Evolutionary conservation across 1,139 yeast genomes (phyloP), one percentile per base, ranked within the genome.

Genomic region (Saccharomyces hybrid): DNA sequence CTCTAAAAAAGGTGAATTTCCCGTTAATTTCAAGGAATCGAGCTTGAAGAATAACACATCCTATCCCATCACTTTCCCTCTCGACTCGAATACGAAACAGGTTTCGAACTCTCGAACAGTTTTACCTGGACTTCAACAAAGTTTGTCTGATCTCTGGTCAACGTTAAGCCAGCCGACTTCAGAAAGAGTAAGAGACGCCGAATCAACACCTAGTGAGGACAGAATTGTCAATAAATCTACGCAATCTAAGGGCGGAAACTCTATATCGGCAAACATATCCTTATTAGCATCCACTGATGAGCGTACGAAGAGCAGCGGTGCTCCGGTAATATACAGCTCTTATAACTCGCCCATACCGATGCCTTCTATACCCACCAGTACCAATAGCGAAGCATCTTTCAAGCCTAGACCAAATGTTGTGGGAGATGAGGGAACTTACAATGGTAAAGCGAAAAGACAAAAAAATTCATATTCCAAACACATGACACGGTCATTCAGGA

Each of bases 391-490:
- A 11, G 26, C 26, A 8, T 24, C 19, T 21, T 16, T 11, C 21
- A 38, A 19, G 19, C 24, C n/a, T 19, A 19, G 24, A 11, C 24
- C 44, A 4, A 38, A 4, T 9, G 19, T 19, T 38, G 24, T 38
- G 44, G 44, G 24, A 8, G 26, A 38, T 16, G n/a, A 38, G n/a
- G 31, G n/a, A 14, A 26, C 16, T 11, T 28, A 24, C 7, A 26
- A n/a, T 24, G 31, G 14, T 14, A 26, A n/a, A 27, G 31, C 26
- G 61, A 12, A 64, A 75, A 49, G 67, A 77, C 42, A 64, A 62
- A 27, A 58, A 60, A 8, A 59, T 61, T 16, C 60, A 63, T 21
- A 60, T 56, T 26, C 21, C 8, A 50, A 29, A 14, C 28, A 48
- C 11, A 55, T 59, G 52, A 64, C 65, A n/a, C 65, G 61, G 31